Evolutionary conservation across 768 basidiomycete species (phyloP).

Genomic region (Leccinum fibrillosum): DNA sequence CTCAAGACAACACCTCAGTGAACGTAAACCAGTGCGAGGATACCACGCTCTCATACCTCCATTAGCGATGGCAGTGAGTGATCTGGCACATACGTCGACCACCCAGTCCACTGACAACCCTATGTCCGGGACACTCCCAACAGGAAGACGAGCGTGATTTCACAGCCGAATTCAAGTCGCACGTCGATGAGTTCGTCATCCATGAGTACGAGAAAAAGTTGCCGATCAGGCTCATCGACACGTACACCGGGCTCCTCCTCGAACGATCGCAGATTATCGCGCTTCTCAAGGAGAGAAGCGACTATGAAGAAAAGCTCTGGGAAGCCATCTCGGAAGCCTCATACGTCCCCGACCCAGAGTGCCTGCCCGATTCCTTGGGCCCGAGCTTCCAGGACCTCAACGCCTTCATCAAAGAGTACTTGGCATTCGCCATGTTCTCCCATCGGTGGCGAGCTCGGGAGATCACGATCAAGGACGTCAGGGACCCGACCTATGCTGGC

Average conservation of each 20-base stretch:
- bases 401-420: conserved; percentile 16
- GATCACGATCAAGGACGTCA: conserved; percentile 16
- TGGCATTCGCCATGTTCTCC: conserved; percentile 28
- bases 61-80: conserved; percentile 6
- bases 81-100: neutral
- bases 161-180: conserved; percentile 8
- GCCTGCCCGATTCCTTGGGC: neutral
- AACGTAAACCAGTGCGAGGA: neutral
- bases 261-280: conserved; percentile 13
- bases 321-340: conserved; percentile 3
- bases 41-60: neutral
- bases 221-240: conserved; percentile 25
- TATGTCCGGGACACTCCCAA: neutral
- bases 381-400: conserved; percentile 4
- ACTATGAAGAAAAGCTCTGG: conserved; percentile 7
- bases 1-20: neutral
- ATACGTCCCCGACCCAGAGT: conserved; percentile 1
- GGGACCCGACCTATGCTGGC: neutral
- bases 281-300: conserved; percentile 14
- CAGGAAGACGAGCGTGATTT: conserved; percentile 7
- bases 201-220: conserved; percentile 13
- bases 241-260: conserved; percentile 25
- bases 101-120: neutral
- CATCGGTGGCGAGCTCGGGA: conserved; percentile 25
- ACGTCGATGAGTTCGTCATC: conserved; percentile 15